phyloP scores from a whole-genome alignment of 805 yeast species.

The Ogataea methanolica region DNA sequence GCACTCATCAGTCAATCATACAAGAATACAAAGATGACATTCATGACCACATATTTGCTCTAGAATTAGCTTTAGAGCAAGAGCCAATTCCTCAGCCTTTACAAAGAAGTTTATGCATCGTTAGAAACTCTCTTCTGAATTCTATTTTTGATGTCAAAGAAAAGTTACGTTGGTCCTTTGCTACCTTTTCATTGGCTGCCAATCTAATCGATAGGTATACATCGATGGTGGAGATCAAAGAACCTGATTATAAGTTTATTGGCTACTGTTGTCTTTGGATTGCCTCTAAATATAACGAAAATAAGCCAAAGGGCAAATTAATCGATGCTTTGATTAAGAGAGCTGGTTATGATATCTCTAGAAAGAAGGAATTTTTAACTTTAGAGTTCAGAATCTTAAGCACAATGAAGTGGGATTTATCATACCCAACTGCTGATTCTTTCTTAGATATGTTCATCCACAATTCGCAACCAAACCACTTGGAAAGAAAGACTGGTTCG shows the following conservation, averaged over 20 bases:
- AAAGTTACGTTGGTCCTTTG: slow-evolving; percentile 26
- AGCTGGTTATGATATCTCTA: slow-evolving; percentile 25
- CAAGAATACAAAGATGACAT: slow-evolving; percentile 27
- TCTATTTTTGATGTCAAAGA: slow-evolving; percentile 28
- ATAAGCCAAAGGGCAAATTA: slow-evolving; percentile 47
- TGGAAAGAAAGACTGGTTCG: slow-evolving; percentile 52
- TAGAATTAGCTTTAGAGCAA: slow-evolving; percentile 28
- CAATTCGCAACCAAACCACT: slow-evolving; percentile 29
- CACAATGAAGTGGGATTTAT: slow-evolving; percentile 60
- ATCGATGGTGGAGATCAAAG: slow-evolving; percentile 29
- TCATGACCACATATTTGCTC: slow-evolving; percentile 19
- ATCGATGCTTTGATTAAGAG: slow-evolving; percentile 26
- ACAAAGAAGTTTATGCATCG: slow-evolving; percentile 17
- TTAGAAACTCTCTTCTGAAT: slow-evolving; percentile 25
- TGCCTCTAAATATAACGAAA: slow-evolving; percentile 41
- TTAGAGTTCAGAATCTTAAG: slow-evolving; percentile 67
- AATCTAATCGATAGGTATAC: slow-evolving; percentile 37
- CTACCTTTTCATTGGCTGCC: slow-evolving; percentile 35
- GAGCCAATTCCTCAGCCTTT: slow-evolving; percentile 23
- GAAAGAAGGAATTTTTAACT: slow-evolving; percentile 39
- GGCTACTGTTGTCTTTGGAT: slow-evolving; percentile 45
- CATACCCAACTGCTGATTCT: slow-evolving; percentile 57
- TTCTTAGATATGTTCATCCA: slow-evolving; percentile 53
- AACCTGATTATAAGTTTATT: slow-evolving; percentile 33
- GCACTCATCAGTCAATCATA: slow-evolving; percentile 22